phyloP scores from a whole-genome alignment of 331 rosid genomes.

The Arachis monticola region DNA sequence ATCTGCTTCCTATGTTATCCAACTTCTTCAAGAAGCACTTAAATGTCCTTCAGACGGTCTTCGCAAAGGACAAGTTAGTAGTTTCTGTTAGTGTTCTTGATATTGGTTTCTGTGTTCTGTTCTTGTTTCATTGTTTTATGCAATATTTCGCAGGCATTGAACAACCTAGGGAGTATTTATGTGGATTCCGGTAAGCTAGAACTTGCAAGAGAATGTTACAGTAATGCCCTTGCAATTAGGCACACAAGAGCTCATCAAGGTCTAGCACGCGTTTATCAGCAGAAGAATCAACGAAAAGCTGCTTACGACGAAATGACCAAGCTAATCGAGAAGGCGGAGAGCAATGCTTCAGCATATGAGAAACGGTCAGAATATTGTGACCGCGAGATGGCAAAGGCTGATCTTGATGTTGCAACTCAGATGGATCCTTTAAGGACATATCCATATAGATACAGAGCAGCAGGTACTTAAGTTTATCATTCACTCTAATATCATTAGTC shows the following conservation, averaged over 20 bases:
- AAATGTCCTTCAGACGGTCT: slow-evolving; percentile 91
- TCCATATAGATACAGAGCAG: slow-evolving; percentile 90
- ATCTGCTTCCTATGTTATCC: slow-evolving; percentile 66
- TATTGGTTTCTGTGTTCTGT: slow-evolving; percentile 21
- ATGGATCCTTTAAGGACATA: slow-evolving; percentile 82
- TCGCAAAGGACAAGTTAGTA: slow-evolving; percentile 88
- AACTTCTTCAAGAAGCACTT: slow-evolving; percentile 80
- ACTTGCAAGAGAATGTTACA: slow-evolving; percentile 72
- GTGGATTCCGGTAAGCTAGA: slow-evolving; percentile 75
- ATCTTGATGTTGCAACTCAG: slow-evolving; percentile 71
- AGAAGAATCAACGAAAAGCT: slow-evolving; percentile 65
- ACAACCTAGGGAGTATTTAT: slow-evolving; percentile 80
- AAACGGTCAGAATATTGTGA: slow-evolving; percentile 83
- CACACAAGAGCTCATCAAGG: slow-evolving; percentile 97
- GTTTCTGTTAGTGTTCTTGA: slow-evolving; percentile 4
- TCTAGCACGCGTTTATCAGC: slow-evolving; percentile 78
- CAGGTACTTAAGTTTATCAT: slow-evolving; percentile 54
- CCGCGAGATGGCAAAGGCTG: slow-evolving; percentile 71
- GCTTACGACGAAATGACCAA: slow-evolving; percentile 87
- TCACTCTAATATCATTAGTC: slow-evolving; percentile 7
- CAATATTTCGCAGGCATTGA: slow-evolving; percentile 69
- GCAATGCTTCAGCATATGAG: slow-evolving; percentile 82
- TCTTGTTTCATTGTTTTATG: slow-evolving; percentile 36
- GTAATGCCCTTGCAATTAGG: slow-evolving; percentile 79
- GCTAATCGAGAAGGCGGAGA: slow-evolving; percentile 72